Conservation (phyloP, 345 rosid genomes). For the Eucalyptus victrix region DNA sequence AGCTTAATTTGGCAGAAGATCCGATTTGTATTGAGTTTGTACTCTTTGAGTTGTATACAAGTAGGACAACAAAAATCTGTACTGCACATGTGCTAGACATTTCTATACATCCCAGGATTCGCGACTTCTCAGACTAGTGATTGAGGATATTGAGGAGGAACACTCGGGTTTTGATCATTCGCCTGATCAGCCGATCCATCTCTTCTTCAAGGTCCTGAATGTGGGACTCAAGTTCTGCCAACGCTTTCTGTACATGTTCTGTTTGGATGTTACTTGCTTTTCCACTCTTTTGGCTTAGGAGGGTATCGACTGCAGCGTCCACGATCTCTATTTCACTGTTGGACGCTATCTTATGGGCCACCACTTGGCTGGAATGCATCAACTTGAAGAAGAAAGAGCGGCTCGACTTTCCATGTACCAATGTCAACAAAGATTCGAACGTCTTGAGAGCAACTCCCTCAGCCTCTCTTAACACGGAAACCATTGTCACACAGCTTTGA, state of each 20-base stretch:
- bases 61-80: neutral
- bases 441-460: slow-evolving; percentile 4
- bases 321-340: slow-evolving; percentile 12
- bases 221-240: slow-evolving; percentile 15
- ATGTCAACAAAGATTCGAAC: slow-evolving; percentile 21
- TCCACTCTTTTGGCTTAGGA: neutral
- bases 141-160: slow-evolving; percentile 26
- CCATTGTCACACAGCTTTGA: neutral
- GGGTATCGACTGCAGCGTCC: slow-evolving; percentile 9
- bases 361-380: slow-evolving; percentile 6
- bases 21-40: neutral
- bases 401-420: slow-evolving; percentile 11
- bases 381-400: slow-evolving; percentile 27
- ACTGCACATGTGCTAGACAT: neutral
- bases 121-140: neutral
- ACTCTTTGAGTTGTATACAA: neutral
- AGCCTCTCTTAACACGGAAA: slow-evolving; percentile 9
- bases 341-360: neutral
- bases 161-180: slow-evolving; percentile 26
- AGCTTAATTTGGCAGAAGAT: neutral
- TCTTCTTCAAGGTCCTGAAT: slow-evolving; percentile 42
- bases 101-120: neutral
- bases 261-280: neutral
- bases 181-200: slow-evolving; percentile 18
- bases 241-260: neutral